A percentile compares a stretch with the other conserved stretches of the same genome.
These are phyloP conservation scores for Pugionium dolabratum DNA, from an alignment of 345 rosid genomes.

Conservation along the genomic window DNA sequence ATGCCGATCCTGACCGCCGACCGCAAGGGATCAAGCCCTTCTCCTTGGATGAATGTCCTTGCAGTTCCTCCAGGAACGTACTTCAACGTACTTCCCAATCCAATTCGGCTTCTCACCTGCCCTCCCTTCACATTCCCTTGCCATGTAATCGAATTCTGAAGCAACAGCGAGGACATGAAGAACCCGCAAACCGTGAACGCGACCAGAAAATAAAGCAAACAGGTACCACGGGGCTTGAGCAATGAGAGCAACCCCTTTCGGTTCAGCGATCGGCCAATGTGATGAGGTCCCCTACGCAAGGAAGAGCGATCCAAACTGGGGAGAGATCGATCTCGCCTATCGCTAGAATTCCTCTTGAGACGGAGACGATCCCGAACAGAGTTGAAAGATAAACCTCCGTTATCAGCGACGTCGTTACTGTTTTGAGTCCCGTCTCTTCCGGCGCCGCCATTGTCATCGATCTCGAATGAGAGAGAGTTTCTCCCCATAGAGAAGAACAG, in stretches of 20 bases:
- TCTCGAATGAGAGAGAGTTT: constrained; percentile 43
- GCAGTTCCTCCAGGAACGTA: constrained; percentile 51
- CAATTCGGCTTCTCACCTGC: constrained; percentile 47
- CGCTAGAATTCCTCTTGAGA: constrained; percentile 56
- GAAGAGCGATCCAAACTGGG: constrained; percentile 49
- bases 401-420: constrained; percentile 27
- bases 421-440: constrained; percentile 5
- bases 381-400: constrained; percentile 41
- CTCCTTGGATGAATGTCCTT: constrained; percentile 42
- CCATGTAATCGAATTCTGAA: constrained; percentile 83
- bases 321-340: constrained; percentile 45
- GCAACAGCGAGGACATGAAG: constrained; percentile 65
- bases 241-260: constrained; percentile 60
- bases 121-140: constrained; percentile 52
- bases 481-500: constrained; percentile 48
- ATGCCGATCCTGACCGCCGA: constrained; percentile 59
- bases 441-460: constrained; percentile 47
- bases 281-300: constrained; percentile 44
- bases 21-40: constrained; percentile 60
- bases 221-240: constrained; percentile 60
- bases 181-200: constrained; percentile 67
- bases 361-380: constrained; percentile 71
- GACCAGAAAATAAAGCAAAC: constrained; percentile 60
- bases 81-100: constrained; percentile 64
- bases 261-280: constrained; percentile 42